These are phyloP conservation scores for Claviceps cyperi DNA, from an alignment of 2,329 filamentous ascomycete genomes.

Conservation along the genomic window DNA sequence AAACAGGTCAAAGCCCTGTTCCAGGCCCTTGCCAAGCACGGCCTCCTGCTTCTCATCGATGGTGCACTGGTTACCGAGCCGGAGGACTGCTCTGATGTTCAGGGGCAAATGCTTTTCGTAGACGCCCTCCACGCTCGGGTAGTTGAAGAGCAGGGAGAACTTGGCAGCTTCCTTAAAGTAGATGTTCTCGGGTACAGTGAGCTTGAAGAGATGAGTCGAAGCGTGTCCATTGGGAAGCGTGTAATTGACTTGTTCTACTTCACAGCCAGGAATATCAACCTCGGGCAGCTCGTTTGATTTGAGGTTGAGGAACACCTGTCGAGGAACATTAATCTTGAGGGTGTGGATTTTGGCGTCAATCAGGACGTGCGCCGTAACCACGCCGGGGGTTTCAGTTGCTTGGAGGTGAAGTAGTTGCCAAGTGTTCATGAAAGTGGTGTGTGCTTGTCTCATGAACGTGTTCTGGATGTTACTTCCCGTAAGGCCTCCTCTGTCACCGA, in stretches of 20 bases:
- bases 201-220: slow-evolving; percentile 85
- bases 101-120: slow-evolving; percentile 91
- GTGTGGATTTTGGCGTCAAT: slow-evolving; percentile 87
- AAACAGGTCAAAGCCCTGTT: slow-evolving; percentile 81
- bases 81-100: slow-evolving; percentile 72
- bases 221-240: slow-evolving; percentile 90
- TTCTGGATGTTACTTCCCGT: slow-evolving; percentile 42
- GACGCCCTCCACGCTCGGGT: slow-evolving; percentile 89
- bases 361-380: slow-evolving; percentile 77
- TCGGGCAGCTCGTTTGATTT: slow-evolving; percentile 79
- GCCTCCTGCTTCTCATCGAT: slow-evolving; percentile 85
- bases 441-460: slow-evolving; percentile 81
- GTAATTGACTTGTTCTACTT: slow-evolving; percentile 84
- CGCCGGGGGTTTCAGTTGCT: slow-evolving; percentile 68
- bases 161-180: slow-evolving; percentile 78
- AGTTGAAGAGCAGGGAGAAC: slow-evolving; percentile 71
- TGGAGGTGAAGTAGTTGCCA: slow-evolving; percentile 91
- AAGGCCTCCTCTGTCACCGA: slow-evolving; percentile 61
- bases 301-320: slow-evolving; percentile 82
- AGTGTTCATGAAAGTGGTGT: slow-evolving; percentile 75
- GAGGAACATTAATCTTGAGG: slow-evolving; percentile 76
- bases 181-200: slow-evolving; percentile 76
- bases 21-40: slow-evolving; percentile 80
- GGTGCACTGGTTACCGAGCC: slow-evolving; percentile 80
- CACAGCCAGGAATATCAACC: slow-evolving; percentile 71